phyloP scores from a whole-genome alignment of 2,329 filamentous ascomycete species.

The Cercospora sojina region DNA sequence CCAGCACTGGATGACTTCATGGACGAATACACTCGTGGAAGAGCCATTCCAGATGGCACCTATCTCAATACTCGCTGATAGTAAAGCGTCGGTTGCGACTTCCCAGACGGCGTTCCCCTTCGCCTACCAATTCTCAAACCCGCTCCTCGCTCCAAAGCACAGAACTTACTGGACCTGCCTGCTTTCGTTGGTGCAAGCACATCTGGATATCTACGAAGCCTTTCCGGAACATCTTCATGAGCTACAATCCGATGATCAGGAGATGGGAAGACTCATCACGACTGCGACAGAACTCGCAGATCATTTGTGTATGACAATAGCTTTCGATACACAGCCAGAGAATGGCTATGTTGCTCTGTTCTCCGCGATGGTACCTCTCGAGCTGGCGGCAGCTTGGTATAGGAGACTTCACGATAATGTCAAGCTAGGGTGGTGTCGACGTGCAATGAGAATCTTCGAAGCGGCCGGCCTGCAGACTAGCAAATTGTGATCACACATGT shows the following conservation, averaged over 20 bases:
- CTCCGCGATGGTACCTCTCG: constrained; percentile 7
- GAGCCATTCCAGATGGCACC: background rate
- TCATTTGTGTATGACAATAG: constrained; percentile 14
- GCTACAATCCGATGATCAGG: background rate
- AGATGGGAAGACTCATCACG: background rate
- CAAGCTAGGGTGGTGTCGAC: constrained; percentile 16
- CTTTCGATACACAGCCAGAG: constrained; percentile 14
- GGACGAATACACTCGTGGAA: background rate
- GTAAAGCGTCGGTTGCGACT: background rate
- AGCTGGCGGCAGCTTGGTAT: constrained; percentile 16
- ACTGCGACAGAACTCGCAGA: constrained; percentile 12
- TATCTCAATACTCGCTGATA: background rate
- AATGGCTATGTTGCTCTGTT: constrained; percentile 16
- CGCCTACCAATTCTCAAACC: constrained; percentile 8
- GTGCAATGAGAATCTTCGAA: constrained; percentile 2
- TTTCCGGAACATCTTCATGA: background rate
- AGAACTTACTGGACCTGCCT: constrained; percentile 18
- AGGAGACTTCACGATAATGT: background rate
- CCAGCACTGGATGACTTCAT: background rate
- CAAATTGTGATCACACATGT: background rate
- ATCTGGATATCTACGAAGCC: constrained; percentile 14
- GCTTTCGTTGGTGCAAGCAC: constrained; percentile 1
- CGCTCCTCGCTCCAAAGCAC: constrained; percentile 10
- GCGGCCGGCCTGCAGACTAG: background rate
- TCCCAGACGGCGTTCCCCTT: background rate